Evolutionary conservation across 176 grass and related monocot genomes (phyloP), one percentile per base, ranked within the genome.

Genomic region (Eremochloa ophiuroides): DNA sequence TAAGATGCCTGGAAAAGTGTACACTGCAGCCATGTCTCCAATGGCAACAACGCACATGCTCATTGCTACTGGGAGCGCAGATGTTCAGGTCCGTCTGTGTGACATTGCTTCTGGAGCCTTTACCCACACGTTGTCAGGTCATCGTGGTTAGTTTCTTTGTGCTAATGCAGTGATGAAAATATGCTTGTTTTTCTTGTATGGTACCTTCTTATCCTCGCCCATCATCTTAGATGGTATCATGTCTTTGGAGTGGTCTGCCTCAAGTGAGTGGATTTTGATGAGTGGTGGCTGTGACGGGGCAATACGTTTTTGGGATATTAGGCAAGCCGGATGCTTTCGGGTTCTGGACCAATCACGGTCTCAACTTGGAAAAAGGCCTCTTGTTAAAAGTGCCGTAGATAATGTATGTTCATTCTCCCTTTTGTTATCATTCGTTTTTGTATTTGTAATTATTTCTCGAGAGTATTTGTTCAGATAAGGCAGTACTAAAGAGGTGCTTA

Each of bases 251-350:
- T 98, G 95, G 95, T 98, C 95, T 69, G 75, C 75, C 67, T 93
- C 88, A 78, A 95, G 88, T 77, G 95, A 98, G 60, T 98, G 93
- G 84, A 66, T 93, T 47, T 84, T 98, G 82, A 93, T 95, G 81
- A 93, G 84, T 29, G 95, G 92, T 55, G 95, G 95, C 31, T 88
- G 81, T 1, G 95, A 98, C 14, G 95, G 95, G 43, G 90, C 95
- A 38, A 95, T 98, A 85, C 88, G 90, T 33, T 98, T 98, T 86
- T 98, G 95, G 95, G 95, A 98, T 78, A 98, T 98, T 42, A 89
- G 95, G 83, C 78, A 90, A 71, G 86, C 95, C 69, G 95, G 95
- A 73, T 93, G 92, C 69, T 98, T 95, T 43, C 82, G 65, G 86
- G 84, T 98, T 89, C 91, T 98, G 35, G 92, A 98, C 71, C 95